Evolutionary conservation across 225 moss, liverwort and hornwort genomes (phyloP).

Genomic region (Physcomitrium patens): DNA sequence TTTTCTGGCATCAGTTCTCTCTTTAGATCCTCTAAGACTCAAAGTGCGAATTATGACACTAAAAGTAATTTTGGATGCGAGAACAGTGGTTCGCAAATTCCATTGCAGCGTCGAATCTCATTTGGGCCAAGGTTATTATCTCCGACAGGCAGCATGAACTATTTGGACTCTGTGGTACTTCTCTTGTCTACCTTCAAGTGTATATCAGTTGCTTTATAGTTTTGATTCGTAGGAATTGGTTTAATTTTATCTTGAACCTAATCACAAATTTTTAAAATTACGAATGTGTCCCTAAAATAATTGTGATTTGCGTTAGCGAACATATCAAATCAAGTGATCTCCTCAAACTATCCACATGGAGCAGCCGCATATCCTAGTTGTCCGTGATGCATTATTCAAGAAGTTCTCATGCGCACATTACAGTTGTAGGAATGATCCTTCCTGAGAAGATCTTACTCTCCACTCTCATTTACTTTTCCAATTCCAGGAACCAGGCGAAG

Average conservation of each 20-base stretch:
- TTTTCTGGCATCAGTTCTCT: conserved; percentile 38
- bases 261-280: not conserved
- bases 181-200: conserved; percentile 24
- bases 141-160: conserved; percentile 72
- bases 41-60: conserved; percentile 29
- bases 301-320: not conserved
- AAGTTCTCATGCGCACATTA: not conserved
- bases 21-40: conserved; percentile 30
- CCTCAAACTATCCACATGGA: not conserved
- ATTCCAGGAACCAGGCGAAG: conserved; percentile 84
- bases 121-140: conserved; percentile 66
- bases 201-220: not conserved
- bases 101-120: conserved; percentile 61
- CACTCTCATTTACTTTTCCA: conserved; percentile 27
- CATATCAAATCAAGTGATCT: not conserved
- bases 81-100: conserved; percentile 34
- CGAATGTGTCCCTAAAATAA: not conserved
- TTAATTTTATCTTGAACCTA: conserved; percentile 4
- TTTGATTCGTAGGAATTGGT: conserved; percentile 3
- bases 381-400: not conserved
- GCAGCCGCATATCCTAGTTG: not conserved
- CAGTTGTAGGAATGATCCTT: conserved; percentile 31
- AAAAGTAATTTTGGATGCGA: conserved; percentile 29
- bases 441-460: not conserved
- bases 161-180: conserved; percentile 72